Base-by-base conservation (phyloP, 2,329 filamentous ascomycete genomes). In the Trichoderma sp. region DNA sequence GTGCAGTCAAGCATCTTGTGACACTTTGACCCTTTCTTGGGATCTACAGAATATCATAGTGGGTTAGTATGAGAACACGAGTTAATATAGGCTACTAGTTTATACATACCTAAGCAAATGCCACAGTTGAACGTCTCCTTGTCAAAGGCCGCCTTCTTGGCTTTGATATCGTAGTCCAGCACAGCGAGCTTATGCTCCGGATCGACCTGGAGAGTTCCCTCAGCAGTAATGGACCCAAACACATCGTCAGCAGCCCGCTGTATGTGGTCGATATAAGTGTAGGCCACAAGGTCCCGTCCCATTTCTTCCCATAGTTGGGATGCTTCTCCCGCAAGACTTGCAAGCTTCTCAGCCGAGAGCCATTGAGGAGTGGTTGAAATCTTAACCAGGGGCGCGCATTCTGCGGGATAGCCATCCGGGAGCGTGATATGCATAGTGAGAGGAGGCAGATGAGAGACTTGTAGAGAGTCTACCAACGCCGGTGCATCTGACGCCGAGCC, bases 71-170 rank as follows among this genome's bases (percentile, higher is more conserved):
- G 2, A 20, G 23, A 1, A n/a, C n/a, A 39, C 1, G 13, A 4
- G 11, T 15, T 39, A 5, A 9, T 11, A 8, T n/a, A 28, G 2
- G 28, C 39, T 39, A 13, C 23, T 32, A 9, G 8, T 8, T 58
- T 17, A 34, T 26, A 74, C 84, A 70, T 81, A 89, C 87, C 87
- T 61, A 98, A 82, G 78, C 95, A 98, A 62, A 98, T 88, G 2
- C 92, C 93, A 75, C 95, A 98, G 67, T 95, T 90, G 78, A 96
- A 98, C 0, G 93, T 97, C 76, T 91, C 92, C 75, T 89, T 90
- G 73, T 96, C 91, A 78, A 98, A 98, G 0, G 90, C 89, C 26
- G 89, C 88, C 69, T 89, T 88, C 77, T 92, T 92, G 7, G 92
- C 90, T 73, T 91, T 90, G 72, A 89, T 90, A 77, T 97, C 92